Evolutionary conservation across 257 asterid genomes (phyloP).

Genomic region (Nemophila menziesii): DNA sequence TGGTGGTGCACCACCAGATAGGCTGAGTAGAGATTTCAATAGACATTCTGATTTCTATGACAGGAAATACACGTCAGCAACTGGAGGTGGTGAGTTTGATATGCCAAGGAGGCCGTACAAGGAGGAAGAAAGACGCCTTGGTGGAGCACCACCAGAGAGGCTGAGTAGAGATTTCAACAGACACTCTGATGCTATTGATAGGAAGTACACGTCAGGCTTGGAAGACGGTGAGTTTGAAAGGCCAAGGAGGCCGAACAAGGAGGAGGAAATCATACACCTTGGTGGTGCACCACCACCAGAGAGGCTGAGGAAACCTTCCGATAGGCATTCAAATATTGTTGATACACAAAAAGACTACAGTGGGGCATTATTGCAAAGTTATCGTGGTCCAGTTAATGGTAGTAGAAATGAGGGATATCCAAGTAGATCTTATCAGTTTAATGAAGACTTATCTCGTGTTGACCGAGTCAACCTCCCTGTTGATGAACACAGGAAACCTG

Average conservation of each 20-base stretch:
- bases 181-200: too few species aligned
- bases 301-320: too few species aligned
- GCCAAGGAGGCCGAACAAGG: too few species aligned
- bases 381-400: too few species aligned
- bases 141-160: conserved; percentile 1
- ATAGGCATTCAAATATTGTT: too few species aligned
- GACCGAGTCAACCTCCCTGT: conserved; percentile 18
- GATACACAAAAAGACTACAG: conserved; percentile 14
- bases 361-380: conserved; percentile 1
- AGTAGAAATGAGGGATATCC: conserved; percentile 7
- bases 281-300: too few species aligned
- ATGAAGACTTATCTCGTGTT: conserved; percentile 16
- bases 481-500: conserved; percentile 24
- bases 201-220: too few species aligned
- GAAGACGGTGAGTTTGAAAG: not conserved
- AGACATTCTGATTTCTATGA: conserved; percentile 1
- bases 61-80: not conserved
- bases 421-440: conserved; percentile 16
- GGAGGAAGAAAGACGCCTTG: conserved; percentile 10
- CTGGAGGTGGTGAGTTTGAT: conserved; percentile 2
- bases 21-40: conserved; percentile 6
- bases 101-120: conserved; percentile 18
- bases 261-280: too few species aligned
- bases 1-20: conserved; percentile 1
- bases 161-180: too few species aligned